Evolutionary conservation across 208 protist genomes (phyloP), one percentile per base, ranked within the genome.

Genomic region (Leishmania aethiopica): DNA sequence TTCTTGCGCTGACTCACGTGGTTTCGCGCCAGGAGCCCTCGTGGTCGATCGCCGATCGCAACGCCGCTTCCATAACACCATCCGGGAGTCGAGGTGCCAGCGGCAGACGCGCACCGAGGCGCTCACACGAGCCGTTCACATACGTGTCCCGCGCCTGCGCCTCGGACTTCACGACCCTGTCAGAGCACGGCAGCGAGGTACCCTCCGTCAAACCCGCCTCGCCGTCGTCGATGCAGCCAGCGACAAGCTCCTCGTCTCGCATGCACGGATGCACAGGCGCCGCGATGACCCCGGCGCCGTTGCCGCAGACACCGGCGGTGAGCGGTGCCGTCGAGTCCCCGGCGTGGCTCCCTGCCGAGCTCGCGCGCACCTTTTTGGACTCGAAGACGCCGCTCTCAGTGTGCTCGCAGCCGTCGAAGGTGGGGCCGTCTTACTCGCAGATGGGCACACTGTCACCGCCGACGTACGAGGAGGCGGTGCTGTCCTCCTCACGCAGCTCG

Each of bases 71-170:
- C 25, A 22, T 53, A 66, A n/a, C 51, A 19, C 28, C 57, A 32
- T 78, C 75, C 11, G 17, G 57, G 22, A 64, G 75, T 66, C 35
- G 2, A 47, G 25, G 53, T 19, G 40, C 1, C 57, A 32, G 47
- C 57, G 49, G 32, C 53, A 78, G 37, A 22, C 28, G 15, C 62
- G n/a, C 22, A 5, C 8, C 51, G 51, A 64, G 59, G 42, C 70
- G 22, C 40, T 80, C 59, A 40, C 70, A 77, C 70, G 76, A 84
- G 69, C 82, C 82, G 49, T 79, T 85, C 53, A 35, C 76, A 32
- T 51, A 60, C 72, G 35, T 69, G 10, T 60, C 75, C 37, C 8
- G 15, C 25, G 57, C 35, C 40, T 25, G 10, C 25, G 22, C 37
- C n/a, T 1, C 22, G 3, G 53, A 17, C 0, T 13, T 25, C 73